Evolutionary conservation across 208 protist genomes (phyloP).

Genomic region (Hexamita inflata): DNA sequence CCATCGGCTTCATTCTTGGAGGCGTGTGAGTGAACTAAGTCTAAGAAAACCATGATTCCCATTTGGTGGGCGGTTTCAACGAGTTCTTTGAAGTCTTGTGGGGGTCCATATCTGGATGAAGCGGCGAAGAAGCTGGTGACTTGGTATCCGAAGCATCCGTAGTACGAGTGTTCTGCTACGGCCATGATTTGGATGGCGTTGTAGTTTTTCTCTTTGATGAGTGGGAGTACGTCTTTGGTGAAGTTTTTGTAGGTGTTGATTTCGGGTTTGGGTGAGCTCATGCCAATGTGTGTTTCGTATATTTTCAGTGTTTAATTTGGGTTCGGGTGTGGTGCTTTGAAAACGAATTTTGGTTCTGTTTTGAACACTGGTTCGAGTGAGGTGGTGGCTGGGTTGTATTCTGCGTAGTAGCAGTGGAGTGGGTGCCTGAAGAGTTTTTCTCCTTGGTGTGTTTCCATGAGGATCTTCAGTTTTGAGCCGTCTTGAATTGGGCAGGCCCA

Average conservation of each 20-base stretch:
- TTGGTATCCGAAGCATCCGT: slow-evolving; percentile 68
- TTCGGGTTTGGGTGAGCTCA: slow-evolving; percentile 46
- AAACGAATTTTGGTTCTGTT: no score
- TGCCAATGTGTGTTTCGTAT: slow-evolving; percentile 65
- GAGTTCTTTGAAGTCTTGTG: slow-evolving; percentile 60
- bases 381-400: no score
- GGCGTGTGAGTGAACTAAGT: slow-evolving; percentile 64
- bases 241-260: slow-evolving; percentile 58
- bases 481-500: slow-evolving; percentile 50
- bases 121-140: slow-evolving; percentile 69
- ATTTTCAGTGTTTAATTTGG: no score
- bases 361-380: no score
- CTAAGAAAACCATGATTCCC: slow-evolving; percentile 61
- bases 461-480: slow-evolving; percentile 16
- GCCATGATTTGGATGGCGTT: slow-evolving; percentile 70
- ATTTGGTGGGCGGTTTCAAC: slow-evolving; percentile 56
- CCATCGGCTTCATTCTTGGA: slow-evolving; percentile 64
- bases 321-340: slow-evolving; percentile 42
- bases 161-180: slow-evolving; percentile 71
- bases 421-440: no score
- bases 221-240: slow-evolving; percentile 53
- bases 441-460: background rate
- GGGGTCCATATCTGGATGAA: slow-evolving; percentile 53
- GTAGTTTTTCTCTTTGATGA: slow-evolving; percentile 58
- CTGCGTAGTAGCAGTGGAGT: no score